phyloP scores from a whole-genome alignment of 73 alveolate genomes.

The Paramecium biaurelia region DNA sequence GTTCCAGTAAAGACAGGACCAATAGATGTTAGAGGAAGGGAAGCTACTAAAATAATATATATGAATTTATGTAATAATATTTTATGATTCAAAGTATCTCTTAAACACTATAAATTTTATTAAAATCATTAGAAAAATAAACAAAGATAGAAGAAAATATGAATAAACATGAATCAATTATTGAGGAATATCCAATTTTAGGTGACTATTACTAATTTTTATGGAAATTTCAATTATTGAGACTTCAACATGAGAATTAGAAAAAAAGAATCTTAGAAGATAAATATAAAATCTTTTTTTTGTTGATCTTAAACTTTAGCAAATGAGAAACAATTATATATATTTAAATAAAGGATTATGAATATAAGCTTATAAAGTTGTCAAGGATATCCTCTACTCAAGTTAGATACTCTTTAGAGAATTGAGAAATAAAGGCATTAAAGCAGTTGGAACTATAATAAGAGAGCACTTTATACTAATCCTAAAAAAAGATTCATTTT shows the following conservation, averaged over 20 bases:
- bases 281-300: too few relatives aligned
- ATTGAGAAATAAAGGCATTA: constrained; percentile 41
- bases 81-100: neutral
- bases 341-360: constrained; percentile 65
- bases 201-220: too few relatives aligned
- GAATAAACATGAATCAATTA: too few relatives aligned
- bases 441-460: constrained; percentile 66
- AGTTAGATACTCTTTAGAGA: constrained; percentile 43
- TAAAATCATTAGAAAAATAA: neutral
- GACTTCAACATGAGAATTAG: too few relatives aligned
- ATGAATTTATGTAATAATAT: constrained; percentile 44
- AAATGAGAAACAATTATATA: too few relatives aligned
- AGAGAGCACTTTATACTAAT: too few relatives aligned
- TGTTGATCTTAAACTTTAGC: too few relatives aligned
- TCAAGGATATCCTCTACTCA: constrained; percentile 54
- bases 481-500: too few relatives aligned
- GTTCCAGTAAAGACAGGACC: constrained; percentile 35
- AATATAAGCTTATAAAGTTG: constrained; percentile 52
- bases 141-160: too few relatives aligned
- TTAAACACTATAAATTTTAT: neutral
- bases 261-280: too few relatives aligned
- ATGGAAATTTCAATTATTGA: too few relatives aligned
- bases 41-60: constrained; percentile 39
- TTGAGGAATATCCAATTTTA: too few relatives aligned
- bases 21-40: constrained; percentile 39